Percentiles rank a stretch among this genome's conserved stretches.
phyloP scores from a whole-genome alignment of 306 rosid genomes.

The Oemleria cerasiformis region DNA sequence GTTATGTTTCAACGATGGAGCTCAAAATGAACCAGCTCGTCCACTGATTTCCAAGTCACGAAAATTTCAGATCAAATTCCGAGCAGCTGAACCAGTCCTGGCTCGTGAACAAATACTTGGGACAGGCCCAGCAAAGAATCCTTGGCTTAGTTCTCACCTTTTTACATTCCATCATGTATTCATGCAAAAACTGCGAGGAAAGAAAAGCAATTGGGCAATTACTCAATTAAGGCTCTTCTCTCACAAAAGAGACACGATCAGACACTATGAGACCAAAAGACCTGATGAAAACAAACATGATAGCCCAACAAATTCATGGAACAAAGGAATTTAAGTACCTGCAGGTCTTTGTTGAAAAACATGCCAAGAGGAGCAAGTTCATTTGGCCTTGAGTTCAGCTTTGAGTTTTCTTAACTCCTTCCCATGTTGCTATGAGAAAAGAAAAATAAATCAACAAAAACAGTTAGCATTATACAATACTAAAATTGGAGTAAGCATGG shows the following conservation, averaged over 20 bases:
- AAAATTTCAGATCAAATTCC: too few relatives aligned
- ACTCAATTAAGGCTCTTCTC: not conserved
- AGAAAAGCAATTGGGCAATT: too few relatives aligned
- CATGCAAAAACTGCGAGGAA: too few relatives aligned
- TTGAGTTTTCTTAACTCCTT: slow-evolving; percentile 53
- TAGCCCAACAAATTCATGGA: not conserved
- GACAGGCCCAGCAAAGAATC: too few relatives aligned
- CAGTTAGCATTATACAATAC: slow-evolving; percentile 8
- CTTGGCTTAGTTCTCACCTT: too few relatives aligned
- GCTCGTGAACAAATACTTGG: too few relatives aligned
- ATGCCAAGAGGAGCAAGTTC: slow-evolving; percentile 29
- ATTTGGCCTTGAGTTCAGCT: slow-evolving; percentile 37
- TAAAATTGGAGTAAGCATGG: not conserved
- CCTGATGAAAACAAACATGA: not conserved
- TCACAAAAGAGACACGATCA: not conserved
- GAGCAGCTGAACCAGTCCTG: too few relatives aligned
- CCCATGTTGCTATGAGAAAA: slow-evolving; percentile 52
- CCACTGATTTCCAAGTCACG: too few relatives aligned
- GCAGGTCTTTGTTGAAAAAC: not conserved
- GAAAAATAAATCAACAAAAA: not conserved
- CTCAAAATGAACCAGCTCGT: too few relatives aligned
- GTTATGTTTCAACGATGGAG: too few relatives aligned
- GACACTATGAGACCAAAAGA: not conserved
- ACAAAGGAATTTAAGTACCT: not conserved
- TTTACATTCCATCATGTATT: too few relatives aligned